Conservation (phyloP, 495 filamentous ascomycete genomes). For the Aspergillus heteromorphus region DNA sequence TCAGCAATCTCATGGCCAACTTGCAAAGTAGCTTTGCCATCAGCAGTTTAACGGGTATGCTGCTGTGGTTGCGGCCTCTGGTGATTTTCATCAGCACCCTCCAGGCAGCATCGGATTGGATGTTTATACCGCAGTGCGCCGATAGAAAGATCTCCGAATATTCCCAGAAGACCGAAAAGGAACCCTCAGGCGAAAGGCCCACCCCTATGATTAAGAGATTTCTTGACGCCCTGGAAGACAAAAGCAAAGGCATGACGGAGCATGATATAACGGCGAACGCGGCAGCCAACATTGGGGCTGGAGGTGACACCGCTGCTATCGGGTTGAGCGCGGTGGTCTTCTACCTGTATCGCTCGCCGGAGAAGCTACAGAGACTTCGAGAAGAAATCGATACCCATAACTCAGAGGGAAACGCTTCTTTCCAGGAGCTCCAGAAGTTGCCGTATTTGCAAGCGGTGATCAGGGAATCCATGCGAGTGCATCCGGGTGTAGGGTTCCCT, state of each 20-base stretch:
- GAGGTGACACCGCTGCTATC: conserved; percentile 56
- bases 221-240: background rate
- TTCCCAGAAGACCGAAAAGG: background rate
- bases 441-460: conserved; percentile 3
- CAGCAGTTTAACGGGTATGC: background rate
- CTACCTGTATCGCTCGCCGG: conserved; percentile 50
- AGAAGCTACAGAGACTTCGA: conserved; percentile 37
- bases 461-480: conserved; percentile 4
- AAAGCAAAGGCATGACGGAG: background rate
- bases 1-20: conserved; percentile 49
- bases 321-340: conserved; percentile 57
- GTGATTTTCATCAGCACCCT: background rate
- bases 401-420: conserved; percentile 29
- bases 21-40: conserved; percentile 15
- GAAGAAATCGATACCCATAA: conserved; percentile 50
- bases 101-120: background rate
- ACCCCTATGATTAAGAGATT: background rate
- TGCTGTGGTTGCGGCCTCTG: background rate
- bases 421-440: conserved; percentile 25
- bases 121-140: background rate
- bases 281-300: conserved; percentile 18
- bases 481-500: background rate
- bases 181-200: background rate
- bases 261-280: background rate
- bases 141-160: background rate